Conservation (phyloP, 768 basidiomycete genomes). For the Psilocybe subaeruginosa region DNA sequence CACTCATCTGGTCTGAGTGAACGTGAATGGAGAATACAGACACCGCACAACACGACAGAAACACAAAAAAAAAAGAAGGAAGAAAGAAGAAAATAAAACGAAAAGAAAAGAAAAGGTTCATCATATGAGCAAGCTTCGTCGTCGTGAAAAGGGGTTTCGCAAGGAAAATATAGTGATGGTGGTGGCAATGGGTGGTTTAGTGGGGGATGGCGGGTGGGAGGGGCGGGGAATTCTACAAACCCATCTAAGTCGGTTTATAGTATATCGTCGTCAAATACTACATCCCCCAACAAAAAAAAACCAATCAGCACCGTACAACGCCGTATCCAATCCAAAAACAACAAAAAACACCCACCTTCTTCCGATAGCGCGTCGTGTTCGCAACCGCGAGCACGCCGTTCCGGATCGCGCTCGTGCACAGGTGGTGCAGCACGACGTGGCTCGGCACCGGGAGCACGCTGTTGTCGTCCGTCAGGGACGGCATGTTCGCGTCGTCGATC, state of each 20-base stretch:
- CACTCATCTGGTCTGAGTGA: too few relatives aligned
- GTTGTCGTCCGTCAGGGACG: conserved; percentile 79
- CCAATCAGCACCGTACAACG: conserved; percentile 12
- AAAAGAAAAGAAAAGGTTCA: too few relatives aligned
- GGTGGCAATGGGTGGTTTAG: too few relatives aligned
- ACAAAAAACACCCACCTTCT: conserved; percentile 66
- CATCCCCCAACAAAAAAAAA: conserved; percentile 5
- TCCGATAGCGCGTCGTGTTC: conserved; percentile 87
- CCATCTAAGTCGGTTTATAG: conserved; percentile 28
- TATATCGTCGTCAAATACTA: conserved; percentile 86
- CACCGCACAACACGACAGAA: too few relatives aligned
- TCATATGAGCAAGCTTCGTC: too few relatives aligned
- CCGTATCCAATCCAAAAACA: too few relatives aligned
- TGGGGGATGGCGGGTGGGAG: too few relatives aligned
- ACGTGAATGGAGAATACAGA: too few relatives aligned
- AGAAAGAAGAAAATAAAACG: too few relatives aligned
- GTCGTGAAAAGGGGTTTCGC: too few relatives aligned
- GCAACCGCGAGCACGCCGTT: conserved; percentile 94
- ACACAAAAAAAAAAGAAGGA: too few relatives aligned
- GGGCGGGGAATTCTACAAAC: neutral
- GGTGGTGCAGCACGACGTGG: conserved; percentile 92
- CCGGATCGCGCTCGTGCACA: conserved; percentile 93
- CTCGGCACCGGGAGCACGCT: conserved; percentile 91
- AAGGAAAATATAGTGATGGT: too few relatives aligned
- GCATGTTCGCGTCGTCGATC: conserved; percentile 37